These are phyloP conservation scores for Purshia tridentata DNA, from an alignment of 306 rosid genomes.

Conservation along the genomic window DNA sequence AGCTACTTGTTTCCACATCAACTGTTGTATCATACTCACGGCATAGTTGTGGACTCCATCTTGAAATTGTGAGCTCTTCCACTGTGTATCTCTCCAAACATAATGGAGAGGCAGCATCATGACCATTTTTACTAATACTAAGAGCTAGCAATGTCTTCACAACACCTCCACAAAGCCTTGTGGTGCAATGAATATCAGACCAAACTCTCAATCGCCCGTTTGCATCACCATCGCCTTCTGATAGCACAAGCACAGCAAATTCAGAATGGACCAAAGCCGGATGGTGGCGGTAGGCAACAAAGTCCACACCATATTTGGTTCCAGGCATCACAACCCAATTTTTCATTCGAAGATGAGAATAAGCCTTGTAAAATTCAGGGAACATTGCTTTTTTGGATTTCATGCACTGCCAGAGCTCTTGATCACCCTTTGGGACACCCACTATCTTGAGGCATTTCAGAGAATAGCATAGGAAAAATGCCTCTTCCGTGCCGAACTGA, in stretches of 20 bases:
- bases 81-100: conserved; percentile 40
- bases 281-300: conserved; percentile 68
- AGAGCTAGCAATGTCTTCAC: conserved; percentile 62
- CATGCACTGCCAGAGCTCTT: conserved; percentile 57
- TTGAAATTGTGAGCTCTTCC: conserved; percentile 44
- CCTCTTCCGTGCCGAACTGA: conserved; percentile 69
- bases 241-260: conserved; percentile 66
- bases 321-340: conserved; percentile 81
- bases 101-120: conserved; percentile 30
- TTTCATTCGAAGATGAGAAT: conserved; percentile 62
- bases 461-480: conserved; percentile 59
- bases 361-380: conserved; percentile 60
- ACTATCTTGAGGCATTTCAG: conserved; percentile 60
- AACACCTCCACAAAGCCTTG: conserved; percentile 64
- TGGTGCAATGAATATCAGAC: conserved; percentile 73
- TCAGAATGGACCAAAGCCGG: conserved; percentile 76
- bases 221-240: conserved; percentile 34
- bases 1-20: not conserved
- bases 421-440: conserved; percentile 32
- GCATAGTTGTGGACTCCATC: conserved; percentile 66
- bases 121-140: conserved; percentile 38
- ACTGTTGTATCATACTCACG: conserved; percentile 41
- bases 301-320: conserved; percentile 67
- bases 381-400: conserved; percentile 47
- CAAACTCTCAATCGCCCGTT: conserved; percentile 62